Percentiles rank a stretch among this genome's conserved stretches.
These are phyloP conservation scores for Solidago caesia DNA, from an alignment of 129 eudicot species.

Conservation along the genomic window DNA sequence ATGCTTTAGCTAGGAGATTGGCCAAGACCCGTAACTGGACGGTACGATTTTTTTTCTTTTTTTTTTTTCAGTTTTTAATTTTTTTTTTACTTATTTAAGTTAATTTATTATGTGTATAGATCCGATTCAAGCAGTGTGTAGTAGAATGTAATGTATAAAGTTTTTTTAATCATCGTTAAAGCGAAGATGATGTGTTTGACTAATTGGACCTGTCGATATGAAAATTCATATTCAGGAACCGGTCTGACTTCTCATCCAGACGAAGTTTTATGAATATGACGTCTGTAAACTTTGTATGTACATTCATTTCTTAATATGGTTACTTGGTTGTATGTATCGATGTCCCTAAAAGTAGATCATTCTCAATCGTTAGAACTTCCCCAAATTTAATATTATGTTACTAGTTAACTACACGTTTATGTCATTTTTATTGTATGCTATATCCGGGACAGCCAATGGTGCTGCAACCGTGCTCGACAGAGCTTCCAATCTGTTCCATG, in stretches of 20 bases:
- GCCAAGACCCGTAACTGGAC: slow-evolving; percentile 21
- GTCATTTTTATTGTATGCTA: not conserved
- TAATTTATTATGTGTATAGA: not conserved
- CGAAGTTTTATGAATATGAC: not conserved
- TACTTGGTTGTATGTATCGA: not conserved
- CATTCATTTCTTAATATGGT: not conserved
- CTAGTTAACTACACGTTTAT: not conserved
- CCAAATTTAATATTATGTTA: not conserved
- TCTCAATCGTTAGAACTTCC: not conserved
- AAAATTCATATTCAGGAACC: not conserved
- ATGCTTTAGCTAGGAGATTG: slow-evolving; percentile 21
- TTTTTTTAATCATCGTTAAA: too few species aligned
- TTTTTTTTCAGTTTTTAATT: not conserved
- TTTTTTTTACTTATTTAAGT: not conserved
- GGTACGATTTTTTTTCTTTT: not conserved
- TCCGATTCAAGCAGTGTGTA: not conserved
- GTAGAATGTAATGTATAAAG: not conserved
- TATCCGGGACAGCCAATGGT: not conserved
- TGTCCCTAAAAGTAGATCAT: not conserved
- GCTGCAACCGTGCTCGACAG: not conserved
- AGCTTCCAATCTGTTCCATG: not conserved
- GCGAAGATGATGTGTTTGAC: not conserved
- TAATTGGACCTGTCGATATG: not conserved
- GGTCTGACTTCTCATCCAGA: not conserved
- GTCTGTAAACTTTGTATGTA: not conserved